Conservation (phyloP, 148 eudicot genomes). For the Gaultheria prostrata region DNA sequence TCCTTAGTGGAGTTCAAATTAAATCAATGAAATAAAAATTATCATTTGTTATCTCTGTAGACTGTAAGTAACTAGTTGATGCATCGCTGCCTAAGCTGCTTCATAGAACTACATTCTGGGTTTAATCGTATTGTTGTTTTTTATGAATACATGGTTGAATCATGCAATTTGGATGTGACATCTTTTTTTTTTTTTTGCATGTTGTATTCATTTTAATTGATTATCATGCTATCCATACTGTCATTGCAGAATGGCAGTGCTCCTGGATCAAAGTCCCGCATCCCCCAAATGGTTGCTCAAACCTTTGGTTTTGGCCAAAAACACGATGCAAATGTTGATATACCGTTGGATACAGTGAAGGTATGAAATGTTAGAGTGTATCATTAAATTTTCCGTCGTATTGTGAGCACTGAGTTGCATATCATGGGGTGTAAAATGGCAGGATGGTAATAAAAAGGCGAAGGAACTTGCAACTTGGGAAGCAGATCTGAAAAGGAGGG, state of each 20-base stretch:
- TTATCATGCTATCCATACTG: background rate
- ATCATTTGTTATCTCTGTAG: background rate
- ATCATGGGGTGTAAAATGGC: constrained; percentile 23
- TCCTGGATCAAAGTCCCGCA: constrained; percentile 70
- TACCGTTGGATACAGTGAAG: constrained; percentile 77
- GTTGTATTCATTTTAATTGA: background rate
- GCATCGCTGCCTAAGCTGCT: background rate
- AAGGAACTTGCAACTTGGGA: constrained; percentile 65
- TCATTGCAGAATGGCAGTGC: constrained; percentile 66
- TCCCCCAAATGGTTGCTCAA: constrained; percentile 61
- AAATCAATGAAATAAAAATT: background rate
- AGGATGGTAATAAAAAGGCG: constrained; percentile 75
- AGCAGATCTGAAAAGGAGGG: constrained; percentile 58
- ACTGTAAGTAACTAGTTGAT: background rate
- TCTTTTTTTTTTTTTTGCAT: too few relatives aligned
- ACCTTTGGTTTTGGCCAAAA: constrained; percentile 92
- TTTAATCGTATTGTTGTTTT: background rate
- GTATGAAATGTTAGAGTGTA: constrained; percentile 36
- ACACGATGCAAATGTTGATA: constrained; percentile 92
- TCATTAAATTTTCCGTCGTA: background rate
- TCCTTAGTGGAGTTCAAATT: background rate
- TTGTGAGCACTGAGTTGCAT: constrained; percentile 10
- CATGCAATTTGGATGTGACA: background rate
- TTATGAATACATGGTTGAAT: background rate
- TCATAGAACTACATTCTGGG: background rate